These are phyloP conservation scores for Domatiomyces catenatus DNA, from an alignment of 2,329 filamentous ascomycete genomes.

Conservation along the genomic window DNA sequence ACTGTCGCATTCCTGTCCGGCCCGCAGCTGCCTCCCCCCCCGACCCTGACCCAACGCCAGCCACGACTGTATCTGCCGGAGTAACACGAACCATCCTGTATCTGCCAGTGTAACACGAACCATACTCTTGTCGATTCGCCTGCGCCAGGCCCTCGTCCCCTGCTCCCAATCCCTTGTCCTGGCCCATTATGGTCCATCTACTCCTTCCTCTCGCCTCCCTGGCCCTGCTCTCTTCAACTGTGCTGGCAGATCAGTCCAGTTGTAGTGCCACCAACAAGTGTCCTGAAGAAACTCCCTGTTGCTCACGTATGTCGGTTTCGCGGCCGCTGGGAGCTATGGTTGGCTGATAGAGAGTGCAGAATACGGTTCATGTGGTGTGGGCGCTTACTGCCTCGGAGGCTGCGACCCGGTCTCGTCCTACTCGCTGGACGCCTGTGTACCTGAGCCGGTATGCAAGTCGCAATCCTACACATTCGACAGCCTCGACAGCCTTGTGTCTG, in stretches of 20 bases:
- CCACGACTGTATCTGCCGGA: background rate
- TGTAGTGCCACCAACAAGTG: slow-evolving; percentile 20
- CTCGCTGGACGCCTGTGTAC: slow-evolving; percentile 68
- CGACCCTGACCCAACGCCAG: background rate
- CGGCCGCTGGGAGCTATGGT: background rate
- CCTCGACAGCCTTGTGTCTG: slow-evolving; percentile 53
- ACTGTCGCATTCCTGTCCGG: background rate
- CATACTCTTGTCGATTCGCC: background rate
- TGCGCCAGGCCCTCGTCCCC: background rate
- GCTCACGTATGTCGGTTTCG: slow-evolving; percentile 49
- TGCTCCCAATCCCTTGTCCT: background rate
- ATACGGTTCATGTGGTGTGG: slow-evolving; percentile 83
- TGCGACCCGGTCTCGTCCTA: slow-evolving; percentile 81
- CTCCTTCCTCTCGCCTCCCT: slow-evolving; percentile 7
- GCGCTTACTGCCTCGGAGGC: slow-evolving; percentile 88
- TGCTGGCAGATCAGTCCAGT: slow-evolving; percentile 18
- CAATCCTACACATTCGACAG: slow-evolving; percentile 56
- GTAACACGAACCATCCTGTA: background rate
- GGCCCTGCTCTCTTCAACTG: slow-evolving; percentile 12
- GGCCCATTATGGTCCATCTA: background rate
- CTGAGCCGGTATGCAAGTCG: slow-evolving; percentile 61
- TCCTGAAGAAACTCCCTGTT: slow-evolving; percentile 58
- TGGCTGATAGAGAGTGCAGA: slow-evolving; percentile 35
- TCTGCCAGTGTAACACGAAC: background rate
- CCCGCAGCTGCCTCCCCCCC: background rate